Evolutionary conservation across 345 rosid species (phyloP).

Genomic region (Aquilaria sinensis): DNA sequence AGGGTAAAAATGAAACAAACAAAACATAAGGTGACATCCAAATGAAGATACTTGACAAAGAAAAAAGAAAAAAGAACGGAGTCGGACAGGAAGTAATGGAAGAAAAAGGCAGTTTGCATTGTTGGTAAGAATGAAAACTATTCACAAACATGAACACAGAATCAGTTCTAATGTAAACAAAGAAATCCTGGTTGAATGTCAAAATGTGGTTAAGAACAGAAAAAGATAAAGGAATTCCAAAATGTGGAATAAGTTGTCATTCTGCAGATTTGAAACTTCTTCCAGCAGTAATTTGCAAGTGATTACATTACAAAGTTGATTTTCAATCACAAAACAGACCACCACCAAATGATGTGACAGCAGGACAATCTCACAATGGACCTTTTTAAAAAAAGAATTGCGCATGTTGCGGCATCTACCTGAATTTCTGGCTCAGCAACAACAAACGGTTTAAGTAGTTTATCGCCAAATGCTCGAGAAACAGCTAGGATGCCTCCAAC

Average conservation of each 20-base stretch:
- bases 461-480: conserved; percentile 65
- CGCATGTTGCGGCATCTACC: conserved; percentile 14
- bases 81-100: background rate
- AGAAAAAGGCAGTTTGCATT: background rate
- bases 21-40: background rate
- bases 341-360: too few relatives aligned
- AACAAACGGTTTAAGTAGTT: conserved; percentile 48
- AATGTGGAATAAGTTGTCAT: too few relatives aligned
- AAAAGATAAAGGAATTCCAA: too few relatives aligned
- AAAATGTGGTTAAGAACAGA: too few relatives aligned
- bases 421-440: conserved; percentile 71
- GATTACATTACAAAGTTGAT: too few relatives aligned
- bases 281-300: too few relatives aligned
- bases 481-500: conserved; percentile 50
- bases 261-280: too few relatives aligned
- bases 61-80: background rate
- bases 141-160: background rate
- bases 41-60: background rate
- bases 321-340: too few relatives aligned
- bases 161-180: too few relatives aligned
- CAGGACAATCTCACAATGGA: background rate
- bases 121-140: background rate
- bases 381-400: background rate
- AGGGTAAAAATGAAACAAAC: background rate
- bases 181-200: too few relatives aligned